Conservation (phyloP, 1,284 basidiomycete genomes). For the Malassezia furfur region DNA sequence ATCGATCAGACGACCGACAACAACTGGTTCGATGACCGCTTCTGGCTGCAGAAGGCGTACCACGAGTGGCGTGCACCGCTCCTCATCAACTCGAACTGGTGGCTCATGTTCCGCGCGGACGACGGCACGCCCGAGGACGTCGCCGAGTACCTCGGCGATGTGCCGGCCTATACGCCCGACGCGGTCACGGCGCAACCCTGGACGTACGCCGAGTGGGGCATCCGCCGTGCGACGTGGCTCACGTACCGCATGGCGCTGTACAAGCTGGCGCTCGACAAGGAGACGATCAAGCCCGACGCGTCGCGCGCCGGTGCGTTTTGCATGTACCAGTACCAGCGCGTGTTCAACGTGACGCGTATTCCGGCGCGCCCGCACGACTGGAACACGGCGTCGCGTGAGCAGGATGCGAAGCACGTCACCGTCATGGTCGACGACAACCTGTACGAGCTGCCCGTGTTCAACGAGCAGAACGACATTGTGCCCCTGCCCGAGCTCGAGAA, state of each 20-base stretch:
- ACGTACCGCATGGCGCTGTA: conserved; percentile 67
- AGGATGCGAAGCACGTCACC: conserved; percentile 59
- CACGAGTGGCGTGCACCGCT: conserved; percentile 79
- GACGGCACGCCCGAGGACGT: conserved; percentile 49
- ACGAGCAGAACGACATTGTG: conserved; percentile 42
- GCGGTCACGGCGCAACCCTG: conserved; percentile 31
- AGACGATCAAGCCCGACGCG: conserved; percentile 54
- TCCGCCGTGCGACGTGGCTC: conserved; percentile 76
- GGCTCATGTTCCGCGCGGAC: conserved; percentile 68
- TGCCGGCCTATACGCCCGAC: conserved; percentile 27
- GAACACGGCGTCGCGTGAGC: conserved; percentile 48
- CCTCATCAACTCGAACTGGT: conserved; percentile 91
- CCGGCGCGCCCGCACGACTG: conserved; percentile 50
- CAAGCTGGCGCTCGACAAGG: conserved; percentile 60
- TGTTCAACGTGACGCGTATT: conserved; percentile 47
- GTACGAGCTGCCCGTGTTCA: conserved; percentile 63
- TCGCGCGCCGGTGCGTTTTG: conserved; percentile 54
- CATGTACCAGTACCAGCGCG: conserved; percentile 55
- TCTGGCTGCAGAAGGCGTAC: conserved; percentile 84
- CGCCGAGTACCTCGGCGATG: conserved; percentile 34
- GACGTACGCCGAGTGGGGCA: conserved; percentile 61
- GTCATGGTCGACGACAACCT: conserved; percentile 71
- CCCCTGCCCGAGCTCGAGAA: conserved; percentile 60
- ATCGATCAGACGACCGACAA: conserved; percentile 73
- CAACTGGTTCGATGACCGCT: conserved; percentile 92